phyloP scores from a whole-genome alignment of 192 early-diverging fungal genomes.

The Entomortierella beljakovae region DNA sequence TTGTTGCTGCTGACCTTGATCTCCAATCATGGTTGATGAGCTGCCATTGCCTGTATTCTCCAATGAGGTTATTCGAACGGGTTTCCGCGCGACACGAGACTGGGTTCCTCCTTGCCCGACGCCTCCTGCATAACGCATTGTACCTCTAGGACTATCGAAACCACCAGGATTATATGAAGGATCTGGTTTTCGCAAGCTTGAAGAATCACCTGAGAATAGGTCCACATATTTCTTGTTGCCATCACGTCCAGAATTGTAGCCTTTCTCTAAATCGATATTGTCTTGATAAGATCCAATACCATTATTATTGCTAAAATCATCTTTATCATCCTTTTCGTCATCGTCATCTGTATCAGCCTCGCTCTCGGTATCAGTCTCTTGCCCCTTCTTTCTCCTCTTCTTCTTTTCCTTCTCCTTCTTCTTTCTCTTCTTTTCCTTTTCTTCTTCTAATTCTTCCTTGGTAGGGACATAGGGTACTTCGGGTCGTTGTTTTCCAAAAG shows the following conservation, averaged over 20 bases:
- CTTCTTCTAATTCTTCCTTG: conserved; percentile 20
- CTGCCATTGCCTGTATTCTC: neutral
- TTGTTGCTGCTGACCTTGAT: neutral
- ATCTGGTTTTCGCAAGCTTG: neutral
- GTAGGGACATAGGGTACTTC: conserved; percentile 42
- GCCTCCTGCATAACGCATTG: conserved; percentile 2
- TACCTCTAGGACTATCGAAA: neutral
- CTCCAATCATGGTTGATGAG: conserved; percentile 4
- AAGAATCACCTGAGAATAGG: neutral
- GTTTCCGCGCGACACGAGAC: conserved; percentile 15
- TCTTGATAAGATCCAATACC: neutral
- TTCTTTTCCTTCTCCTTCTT: conserved; percentile 11
- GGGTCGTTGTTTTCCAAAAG: conserved; percentile 40
- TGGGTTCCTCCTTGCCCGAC: conserved; percentile 8
- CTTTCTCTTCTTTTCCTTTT: conserved; percentile 28
- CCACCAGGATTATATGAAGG: conserved; percentile 19
- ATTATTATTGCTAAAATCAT: neutral
- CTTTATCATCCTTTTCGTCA: conserved; percentile 5
- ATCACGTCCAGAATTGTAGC: neutral
- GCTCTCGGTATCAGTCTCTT: neutral
- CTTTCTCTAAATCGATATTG: neutral
- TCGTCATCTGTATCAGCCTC: neutral
- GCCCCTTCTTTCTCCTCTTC: conserved; percentile 5
- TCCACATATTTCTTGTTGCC: neutral
- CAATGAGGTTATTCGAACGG: neutral